Evolutionary conservation across 441 rosid genomes (phyloP).

Genomic region (Monsonia emarginata): DNA sequence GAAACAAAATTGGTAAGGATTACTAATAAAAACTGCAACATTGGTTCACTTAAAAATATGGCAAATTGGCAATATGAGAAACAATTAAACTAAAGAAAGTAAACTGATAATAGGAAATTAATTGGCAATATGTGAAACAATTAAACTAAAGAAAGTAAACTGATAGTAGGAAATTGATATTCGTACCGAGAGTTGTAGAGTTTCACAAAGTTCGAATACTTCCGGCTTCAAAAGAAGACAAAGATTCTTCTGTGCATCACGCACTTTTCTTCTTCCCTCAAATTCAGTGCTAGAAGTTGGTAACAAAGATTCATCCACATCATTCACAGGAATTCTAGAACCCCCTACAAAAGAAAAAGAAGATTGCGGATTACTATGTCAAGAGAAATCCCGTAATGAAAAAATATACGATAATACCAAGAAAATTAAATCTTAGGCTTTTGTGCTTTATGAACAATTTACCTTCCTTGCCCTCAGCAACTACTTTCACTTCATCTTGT

Average conservation of each 20-base stretch:
- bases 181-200: constrained; percentile 57
- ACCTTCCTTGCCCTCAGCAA: constrained; percentile 2
- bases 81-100: constrained; percentile 10
- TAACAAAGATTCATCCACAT: background rate
- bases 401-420: background rate
- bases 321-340: background rate
- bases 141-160: constrained; percentile 15
- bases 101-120: constrained; percentile 20
- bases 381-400: background rate
- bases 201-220: constrained; percentile 54
- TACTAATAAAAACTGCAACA: too few species aligned
- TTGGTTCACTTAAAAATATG: background rate
- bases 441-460: background rate
- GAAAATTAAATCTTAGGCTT: background rate
- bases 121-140: background rate
- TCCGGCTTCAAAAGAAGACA: constrained; percentile 49
- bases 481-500: constrained; percentile 2
- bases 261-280: constrained; percentile 26
- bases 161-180: constrained; percentile 20
- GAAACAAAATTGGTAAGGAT: too few species aligned
- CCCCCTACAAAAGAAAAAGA: background rate
- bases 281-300: constrained; percentile 16
- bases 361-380: background rate
- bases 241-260: constrained; percentile 50
- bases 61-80: background rate